Conservation (phyloP, 2,329 filamentous ascomycete species). For the Macrophomina pseudophaseolina region DNA sequence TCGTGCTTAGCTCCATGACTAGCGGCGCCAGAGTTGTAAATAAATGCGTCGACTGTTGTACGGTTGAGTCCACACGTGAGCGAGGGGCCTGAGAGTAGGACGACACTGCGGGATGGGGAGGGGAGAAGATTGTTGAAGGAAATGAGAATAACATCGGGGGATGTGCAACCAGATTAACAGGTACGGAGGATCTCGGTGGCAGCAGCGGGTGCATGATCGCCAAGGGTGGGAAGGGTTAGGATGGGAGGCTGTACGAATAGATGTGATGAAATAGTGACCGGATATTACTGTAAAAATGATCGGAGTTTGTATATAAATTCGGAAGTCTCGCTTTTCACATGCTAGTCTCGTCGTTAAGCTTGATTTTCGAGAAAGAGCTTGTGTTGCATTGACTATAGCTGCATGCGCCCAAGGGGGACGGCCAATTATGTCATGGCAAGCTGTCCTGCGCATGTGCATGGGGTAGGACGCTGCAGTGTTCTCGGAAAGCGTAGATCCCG, state of each 20-base stretch:
- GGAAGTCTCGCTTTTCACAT: too few species aligned
- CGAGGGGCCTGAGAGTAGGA: neutral
- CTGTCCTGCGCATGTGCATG: too few species aligned
- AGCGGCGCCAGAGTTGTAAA: neutral
- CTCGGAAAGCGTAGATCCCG: too few species aligned
- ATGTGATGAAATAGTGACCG: neutral
- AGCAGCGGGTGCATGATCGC: neutral
- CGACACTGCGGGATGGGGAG: neutral
- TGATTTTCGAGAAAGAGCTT: too few species aligned
- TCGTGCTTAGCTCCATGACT: neutral
- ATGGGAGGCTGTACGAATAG: neutral
- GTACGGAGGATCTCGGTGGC: neutral
- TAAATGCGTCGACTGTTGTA: neutral
- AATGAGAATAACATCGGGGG: neutral
- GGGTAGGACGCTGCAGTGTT: too few species aligned
- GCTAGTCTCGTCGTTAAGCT: too few species aligned
- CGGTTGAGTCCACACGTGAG: neutral
- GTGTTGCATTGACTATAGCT: too few species aligned
- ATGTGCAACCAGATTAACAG: neutral
- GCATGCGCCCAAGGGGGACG: too few species aligned
- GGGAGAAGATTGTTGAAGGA: neutral
- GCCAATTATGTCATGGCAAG: too few species aligned
- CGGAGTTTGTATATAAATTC: too few species aligned
- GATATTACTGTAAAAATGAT: too few species aligned
- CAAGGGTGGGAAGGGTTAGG: neutral